Evolutionary conservation across 192 early-diverging fungal genomes (phyloP).

Genomic region (Coemansia sp.): DNA sequence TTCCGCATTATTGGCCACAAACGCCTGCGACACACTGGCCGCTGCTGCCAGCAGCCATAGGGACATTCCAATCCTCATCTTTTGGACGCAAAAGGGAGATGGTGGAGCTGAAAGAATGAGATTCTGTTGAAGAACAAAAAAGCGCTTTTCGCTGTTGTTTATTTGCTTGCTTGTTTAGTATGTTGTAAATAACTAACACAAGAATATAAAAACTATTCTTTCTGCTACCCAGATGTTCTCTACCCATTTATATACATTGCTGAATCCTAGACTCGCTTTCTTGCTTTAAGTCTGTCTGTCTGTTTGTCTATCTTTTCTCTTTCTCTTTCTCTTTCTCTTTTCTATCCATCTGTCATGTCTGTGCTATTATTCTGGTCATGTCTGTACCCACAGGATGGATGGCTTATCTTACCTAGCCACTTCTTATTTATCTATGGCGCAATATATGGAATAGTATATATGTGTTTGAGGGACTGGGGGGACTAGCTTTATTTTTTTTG

Average conservation of each 20-base stretch:
- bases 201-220: no score
- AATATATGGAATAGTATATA: background rate
- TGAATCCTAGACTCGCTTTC: no score
- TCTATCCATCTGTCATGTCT: background rate
- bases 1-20: background rate
- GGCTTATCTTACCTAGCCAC: background rate
- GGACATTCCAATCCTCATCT: constrained; percentile 4
- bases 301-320: background rate
- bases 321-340: background rate
- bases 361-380: background rate
- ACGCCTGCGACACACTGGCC: background rate
- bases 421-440: background rate
- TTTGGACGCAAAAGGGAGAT: background rate
- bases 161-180: background rate
- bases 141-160: background rate
- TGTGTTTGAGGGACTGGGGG: background rate
- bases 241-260: no score
- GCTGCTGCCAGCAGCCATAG: background rate
- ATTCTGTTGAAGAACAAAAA: background rate
- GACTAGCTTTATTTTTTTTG: background rate
- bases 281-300: background rate
- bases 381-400: background rate
- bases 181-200: background rate
- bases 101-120: background rate
- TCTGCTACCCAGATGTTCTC: no score